A percentile compares a stretch with the other conserved stretches of the same genome.
Evolutionary conservation across 2,329 filamentous ascomycete species (phyloP).

Genomic region (Colletotrichum sojae): DNA sequence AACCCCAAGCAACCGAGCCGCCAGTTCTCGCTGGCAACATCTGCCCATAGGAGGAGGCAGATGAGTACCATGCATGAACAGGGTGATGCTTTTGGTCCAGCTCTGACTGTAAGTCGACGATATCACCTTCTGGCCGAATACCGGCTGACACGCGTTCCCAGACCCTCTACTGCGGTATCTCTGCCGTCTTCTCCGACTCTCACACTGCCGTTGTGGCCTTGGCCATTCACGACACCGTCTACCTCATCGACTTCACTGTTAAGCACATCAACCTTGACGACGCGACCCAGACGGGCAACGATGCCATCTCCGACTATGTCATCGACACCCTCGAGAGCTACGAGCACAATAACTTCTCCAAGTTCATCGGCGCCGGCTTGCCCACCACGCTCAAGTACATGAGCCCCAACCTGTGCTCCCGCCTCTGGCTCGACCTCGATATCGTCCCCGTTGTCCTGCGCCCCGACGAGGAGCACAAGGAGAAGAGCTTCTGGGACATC

Average conservation of each 20-base stretch:
- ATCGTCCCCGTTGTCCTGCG: slow-evolving; percentile 79
- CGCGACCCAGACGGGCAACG: slow-evolving; percentile 54
- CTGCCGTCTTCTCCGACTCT: slow-evolving; percentile 66
- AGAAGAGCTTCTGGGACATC: slow-evolving; percentile 62
- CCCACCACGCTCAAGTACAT: slow-evolving; percentile 70
- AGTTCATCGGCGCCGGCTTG: slow-evolving; percentile 82
- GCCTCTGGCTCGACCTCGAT: slow-evolving; percentile 83
- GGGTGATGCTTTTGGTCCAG: slow-evolving; percentile 59
- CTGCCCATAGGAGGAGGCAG: slow-evolving; percentile 61
- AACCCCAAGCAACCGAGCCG: slow-evolving; percentile 44
- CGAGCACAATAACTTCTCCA: slow-evolving; percentile 76
- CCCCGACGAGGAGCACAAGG: slow-evolving; percentile 60
- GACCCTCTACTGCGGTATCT: slow-evolving; percentile 75
- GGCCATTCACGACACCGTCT: slow-evolving; percentile 81
- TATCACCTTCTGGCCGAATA: background rate
- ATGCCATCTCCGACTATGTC: slow-evolving; percentile 72
- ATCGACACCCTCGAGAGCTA: slow-evolving; percentile 71
- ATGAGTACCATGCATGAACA: slow-evolving; percentile 62
- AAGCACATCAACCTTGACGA: slow-evolving; percentile 66
- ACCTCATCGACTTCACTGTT: slow-evolving; percentile 80
- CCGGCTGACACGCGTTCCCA: slow-evolving; percentile 44
- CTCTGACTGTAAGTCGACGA: slow-evolving; percentile 58
- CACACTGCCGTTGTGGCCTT: slow-evolving; percentile 73
- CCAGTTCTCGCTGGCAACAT: slow-evolving; percentile 61
- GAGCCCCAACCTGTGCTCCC: slow-evolving; percentile 76